phyloP scores from a whole-genome alignment of 2,329 filamentous ascomycete species.

The Acrodontium crateriforme region DNA sequence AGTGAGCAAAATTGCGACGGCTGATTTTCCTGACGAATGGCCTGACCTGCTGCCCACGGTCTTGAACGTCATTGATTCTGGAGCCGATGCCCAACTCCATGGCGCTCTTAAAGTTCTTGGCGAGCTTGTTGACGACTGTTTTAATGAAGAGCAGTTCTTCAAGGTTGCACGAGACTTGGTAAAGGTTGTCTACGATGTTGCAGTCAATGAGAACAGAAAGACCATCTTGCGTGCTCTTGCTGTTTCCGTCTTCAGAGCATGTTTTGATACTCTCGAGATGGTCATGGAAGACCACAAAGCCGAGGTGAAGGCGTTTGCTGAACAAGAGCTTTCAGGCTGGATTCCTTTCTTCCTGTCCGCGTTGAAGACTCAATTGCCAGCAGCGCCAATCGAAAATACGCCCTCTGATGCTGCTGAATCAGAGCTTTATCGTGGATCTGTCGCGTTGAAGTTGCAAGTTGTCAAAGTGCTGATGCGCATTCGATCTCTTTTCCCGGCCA shows the following conservation, averaged over 20 bases:
- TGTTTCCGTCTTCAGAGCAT: constrained; percentile 77
- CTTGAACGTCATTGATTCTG: constrained; percentile 61
- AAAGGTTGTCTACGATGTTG: constrained; percentile 68
- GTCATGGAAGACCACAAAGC: constrained; percentile 84
- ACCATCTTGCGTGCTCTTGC: constrained; percentile 64
- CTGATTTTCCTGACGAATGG: constrained; percentile 92
- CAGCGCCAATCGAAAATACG: constrained; percentile 48
- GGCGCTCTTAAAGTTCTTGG: constrained; percentile 77
- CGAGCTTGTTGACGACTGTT: constrained; percentile 83
- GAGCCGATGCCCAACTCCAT: constrained; percentile 68
- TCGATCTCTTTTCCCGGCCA: constrained; percentile 64
- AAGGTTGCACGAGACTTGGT: constrained; percentile 74
- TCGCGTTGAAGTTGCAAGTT: constrained; percentile 85
- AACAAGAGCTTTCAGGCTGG: constrained; percentile 69
- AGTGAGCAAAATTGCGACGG: constrained; percentile 85
- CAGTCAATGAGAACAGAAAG: constrained; percentile 60
- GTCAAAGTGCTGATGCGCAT: constrained; percentile 83
- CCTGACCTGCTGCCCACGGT: constrained; percentile 73
- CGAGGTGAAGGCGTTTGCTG: constrained; percentile 77
- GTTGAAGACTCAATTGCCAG: constrained; percentile 60
- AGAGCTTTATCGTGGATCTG: constrained; percentile 62
- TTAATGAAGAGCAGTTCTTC: constrained; percentile 94
- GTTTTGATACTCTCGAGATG: constrained; percentile 93
- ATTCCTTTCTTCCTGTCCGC: constrained; percentile 75
- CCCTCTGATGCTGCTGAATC: constrained; percentile 38